Conservation (phyloP, 2,329 filamentous ascomycete species). For the Hypoxylon sp. region DNA sequence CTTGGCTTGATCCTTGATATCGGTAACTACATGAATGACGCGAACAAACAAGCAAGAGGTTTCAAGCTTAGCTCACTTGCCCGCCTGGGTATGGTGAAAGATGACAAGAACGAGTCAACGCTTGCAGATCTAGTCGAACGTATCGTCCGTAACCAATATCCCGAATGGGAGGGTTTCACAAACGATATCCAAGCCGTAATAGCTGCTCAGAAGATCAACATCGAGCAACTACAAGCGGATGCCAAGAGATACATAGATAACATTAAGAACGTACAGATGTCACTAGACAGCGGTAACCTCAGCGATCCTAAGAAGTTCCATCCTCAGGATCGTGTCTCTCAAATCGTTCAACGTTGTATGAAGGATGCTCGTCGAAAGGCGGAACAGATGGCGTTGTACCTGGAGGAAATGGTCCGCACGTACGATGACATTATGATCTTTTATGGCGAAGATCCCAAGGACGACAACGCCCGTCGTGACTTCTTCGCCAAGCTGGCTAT, state of each 20-base stretch:
- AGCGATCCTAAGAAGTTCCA: constrained; percentile 99
- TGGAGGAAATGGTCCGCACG: constrained; percentile 91
- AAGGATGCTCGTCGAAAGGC: constrained; percentile 97
- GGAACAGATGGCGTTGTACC: constrained; percentile 92
- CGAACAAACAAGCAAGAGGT: constrained; percentile 96
- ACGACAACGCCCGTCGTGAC: constrained; percentile 93
- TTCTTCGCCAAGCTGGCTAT: constrained; percentile 95
- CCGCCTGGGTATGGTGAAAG: constrained; percentile 96
- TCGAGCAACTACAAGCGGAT: constrained; percentile 90
- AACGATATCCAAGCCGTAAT: constrained; percentile 88
- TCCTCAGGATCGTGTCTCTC: constrained; percentile 92
- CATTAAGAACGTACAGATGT: constrained; percentile 92
- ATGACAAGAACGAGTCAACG: constrained; percentile 98
- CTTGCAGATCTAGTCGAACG: constrained; percentile 96
- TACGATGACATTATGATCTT: constrained; percentile 97
- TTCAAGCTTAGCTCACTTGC: constrained; percentile 98
- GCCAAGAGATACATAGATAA: constrained; percentile 95
- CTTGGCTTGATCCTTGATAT: constrained; percentile 96
- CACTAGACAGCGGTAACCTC: constrained; percentile 91
- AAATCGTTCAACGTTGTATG: constrained; percentile 93
- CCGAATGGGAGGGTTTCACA: constrained; percentile 91
- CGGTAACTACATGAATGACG: constrained; percentile 99
- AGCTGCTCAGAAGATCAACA: constrained; percentile 88
- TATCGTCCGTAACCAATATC: constrained; percentile 95
- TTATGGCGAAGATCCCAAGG: constrained; percentile 92